Conservation (phyloP, 331 rosid genomes). For the Saraca asoca region DNA sequence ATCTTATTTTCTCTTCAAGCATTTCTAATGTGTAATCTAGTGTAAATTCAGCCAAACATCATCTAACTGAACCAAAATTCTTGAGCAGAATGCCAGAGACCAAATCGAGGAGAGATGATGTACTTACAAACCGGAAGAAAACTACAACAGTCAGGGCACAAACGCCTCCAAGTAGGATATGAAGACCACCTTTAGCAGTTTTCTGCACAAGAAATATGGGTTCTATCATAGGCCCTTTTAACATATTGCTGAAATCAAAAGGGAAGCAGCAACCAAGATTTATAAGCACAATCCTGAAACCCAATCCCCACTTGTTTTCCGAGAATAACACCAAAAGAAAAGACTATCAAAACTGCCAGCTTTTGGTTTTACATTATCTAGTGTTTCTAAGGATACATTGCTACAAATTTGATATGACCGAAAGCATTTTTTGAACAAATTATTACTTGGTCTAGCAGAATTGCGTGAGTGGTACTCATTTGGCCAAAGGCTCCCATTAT, state of each 20-base stretch:
- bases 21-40: slow-evolving; percentile 9
- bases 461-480: too few species aligned
- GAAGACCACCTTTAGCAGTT: slow-evolving; percentile 93
- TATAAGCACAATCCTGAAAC: slow-evolving; percentile 6
- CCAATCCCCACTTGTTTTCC: not conserved
- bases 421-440: too few species aligned
- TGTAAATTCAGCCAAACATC: slow-evolving; percentile 27
- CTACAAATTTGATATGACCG: too few species aligned
- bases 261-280: slow-evolving; percentile 27
- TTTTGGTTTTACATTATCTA: too few species aligned
- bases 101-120: slow-evolving; percentile 31
- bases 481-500: not conserved
- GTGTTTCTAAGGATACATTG: too few species aligned
- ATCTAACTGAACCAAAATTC: slow-evolving; percentile 24
- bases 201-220: slow-evolving; percentile 57
- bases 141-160: slow-evolving; percentile 94
- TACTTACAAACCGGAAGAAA: slow-evolving; percentile 95
- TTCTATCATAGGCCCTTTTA: slow-evolving; percentile 21
- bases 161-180: slow-evolving; percentile 90
- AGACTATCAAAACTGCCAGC: not conserved
- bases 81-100: slow-evolving; percentile 19
- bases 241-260: slow-evolving; percentile 18
- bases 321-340: slow-evolving; percentile 6
- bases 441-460: too few species aligned
- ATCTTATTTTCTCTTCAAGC: slow-evolving; percentile 27